A percentile compares a stretch with the other conserved stretches of the same genome.
These are phyloP conservation scores for Phaeoacremonium minimum DNA, from an alignment of 2,329 filamentous ascomycete species.

Conservation along the genomic window DNA sequence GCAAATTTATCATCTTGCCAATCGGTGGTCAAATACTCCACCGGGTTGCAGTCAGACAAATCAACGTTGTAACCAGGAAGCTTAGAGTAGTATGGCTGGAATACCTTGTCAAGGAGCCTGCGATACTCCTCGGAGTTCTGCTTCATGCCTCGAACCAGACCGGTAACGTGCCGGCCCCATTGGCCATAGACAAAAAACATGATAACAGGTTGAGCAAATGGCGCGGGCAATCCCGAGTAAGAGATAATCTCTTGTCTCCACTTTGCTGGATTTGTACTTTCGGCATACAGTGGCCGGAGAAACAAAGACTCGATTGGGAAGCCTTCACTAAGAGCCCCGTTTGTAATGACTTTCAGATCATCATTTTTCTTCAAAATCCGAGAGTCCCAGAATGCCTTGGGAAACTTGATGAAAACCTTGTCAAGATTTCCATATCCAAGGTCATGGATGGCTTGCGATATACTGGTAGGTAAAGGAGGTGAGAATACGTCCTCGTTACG, in stretches of 20 bases:
- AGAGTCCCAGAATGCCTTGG: slow-evolving; percentile 17
- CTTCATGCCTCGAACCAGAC: not conserved
- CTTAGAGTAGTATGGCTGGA: not conserved
- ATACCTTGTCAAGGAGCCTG: not conserved
- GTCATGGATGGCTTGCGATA: slow-evolving; percentile 37
- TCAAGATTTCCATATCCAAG: slow-evolving; percentile 18
- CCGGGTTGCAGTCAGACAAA: not conserved
- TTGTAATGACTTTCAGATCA: too few relatives aligned
- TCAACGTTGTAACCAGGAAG: not conserved
- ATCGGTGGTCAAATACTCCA: not conserved
- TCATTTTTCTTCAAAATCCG: too few relatives aligned
- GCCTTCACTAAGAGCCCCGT: not conserved
- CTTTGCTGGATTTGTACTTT: not conserved
- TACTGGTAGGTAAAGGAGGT: slow-evolving; percentile 33
- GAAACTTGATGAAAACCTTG: slow-evolving; percentile 20
- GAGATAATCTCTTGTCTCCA: slow-evolving; percentile 3
- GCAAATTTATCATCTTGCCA: slow-evolving; percentile 1
- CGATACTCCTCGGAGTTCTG: not conserved
- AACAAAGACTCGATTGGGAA: slow-evolving; percentile 3
- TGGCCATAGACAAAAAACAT: not conserved
- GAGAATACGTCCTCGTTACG: slow-evolving; percentile 36
- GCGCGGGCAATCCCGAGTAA: not conserved
- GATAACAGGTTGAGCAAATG: not conserved
- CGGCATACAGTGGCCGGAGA: not conserved
- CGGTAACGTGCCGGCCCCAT: not conserved